These are phyloP conservation scores for Coemansia sp. DNA, from an alignment of 192 early-diverging fungal species.

Conservation along the genomic window DNA sequence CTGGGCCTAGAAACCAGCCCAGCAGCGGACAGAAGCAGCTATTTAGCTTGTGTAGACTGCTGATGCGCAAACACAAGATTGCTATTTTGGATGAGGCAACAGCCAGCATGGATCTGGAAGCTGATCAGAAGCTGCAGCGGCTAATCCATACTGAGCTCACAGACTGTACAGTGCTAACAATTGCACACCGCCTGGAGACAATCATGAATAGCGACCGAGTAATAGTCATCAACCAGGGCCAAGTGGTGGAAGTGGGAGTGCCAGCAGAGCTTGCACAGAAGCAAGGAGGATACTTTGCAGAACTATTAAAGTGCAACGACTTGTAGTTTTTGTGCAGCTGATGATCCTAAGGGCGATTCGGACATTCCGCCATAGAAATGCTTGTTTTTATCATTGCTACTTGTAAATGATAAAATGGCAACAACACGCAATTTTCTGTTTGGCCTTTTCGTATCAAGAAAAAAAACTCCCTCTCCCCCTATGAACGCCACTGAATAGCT, in stretches of 20 bases:
- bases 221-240: slow-evolving; percentile 59
- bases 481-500: too few relatives aligned
- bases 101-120: slow-evolving; percentile 55
- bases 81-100: slow-evolving; percentile 70
- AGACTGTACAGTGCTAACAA: slow-evolving; percentile 54
- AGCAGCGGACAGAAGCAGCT: slow-evolving; percentile 59
- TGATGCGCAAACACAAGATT: slow-evolving; percentile 56
- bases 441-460: too few relatives aligned
- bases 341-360: too few relatives aligned
- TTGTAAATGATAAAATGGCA: neutral
- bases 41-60: slow-evolving; percentile 59
- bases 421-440: too few relatives aligned
- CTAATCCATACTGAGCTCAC: slow-evolving; percentile 54
- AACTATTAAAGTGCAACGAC: slow-evolving; percentile 9
- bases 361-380: too few relatives aligned
- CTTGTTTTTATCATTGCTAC: neutral
- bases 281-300: slow-evolving; percentile 11
- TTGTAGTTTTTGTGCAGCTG: slow-evolving; percentile 1
- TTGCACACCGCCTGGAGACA: slow-evolving; percentile 71
- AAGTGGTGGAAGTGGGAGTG: slow-evolving; percentile 6
- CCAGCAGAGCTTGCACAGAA: slow-evolving; percentile 7
- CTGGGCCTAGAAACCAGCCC: slow-evolving; percentile 1
- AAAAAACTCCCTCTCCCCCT: too few relatives aligned
- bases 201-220: slow-evolving; percentile 63
- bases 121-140: slow-evolving; percentile 16